Evolutionary conservation across 306 rosid genomes (phyloP), one percentile per base, ranked within the genome.

Genomic region (Amphicarpaea edgeworthii): DNA sequence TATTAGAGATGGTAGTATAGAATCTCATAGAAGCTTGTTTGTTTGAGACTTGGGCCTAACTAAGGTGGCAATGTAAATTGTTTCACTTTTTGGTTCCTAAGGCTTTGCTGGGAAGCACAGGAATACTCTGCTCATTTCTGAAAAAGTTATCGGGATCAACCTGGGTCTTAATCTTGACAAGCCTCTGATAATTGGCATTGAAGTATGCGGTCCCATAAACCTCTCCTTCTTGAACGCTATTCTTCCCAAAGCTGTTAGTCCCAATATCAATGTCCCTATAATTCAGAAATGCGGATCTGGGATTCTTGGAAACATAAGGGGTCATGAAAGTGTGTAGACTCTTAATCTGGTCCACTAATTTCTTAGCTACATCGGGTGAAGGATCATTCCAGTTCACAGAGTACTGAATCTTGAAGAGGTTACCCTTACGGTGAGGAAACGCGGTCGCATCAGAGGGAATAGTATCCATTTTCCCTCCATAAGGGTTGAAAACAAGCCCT

Each of bases 241-340:
- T 64, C 24, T 7, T 14, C 32, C 69, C 89, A 43, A 69, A 77
- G 23, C 4, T 37, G 19, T 86, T 92, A 26, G 46, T 6, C 1
- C 97, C 97, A 79, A 92, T 82, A 76, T 92, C 97, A 65, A 92
- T 82, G 60, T 92, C 97, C 28, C 93, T 85, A 19, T 90, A 92
- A 34, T 90, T 92, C 8, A 84, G 3, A 50, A 17, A 84, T 1
- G 87, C 82, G 62, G 82, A 47, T 45, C 84, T 80, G 8, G 84
- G 87, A 71, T 76, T 84, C 41, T 86, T 84, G 14, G 96, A 88
- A 78, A 90, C 97, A 79, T 72, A 92, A 9, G 86, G 93, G 1
- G 96, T 87, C 96, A 87, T 87, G 70, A 46, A 87, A 68, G 84
- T 83, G 68, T 68, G 75, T 7, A 92, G 71, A 20, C 46, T 77